Evolutionary conservation across 768 basidiomycete species (phyloP), one percentile per base, ranked within the genome.

Genomic region (Pulveroboletus sp.): DNA sequence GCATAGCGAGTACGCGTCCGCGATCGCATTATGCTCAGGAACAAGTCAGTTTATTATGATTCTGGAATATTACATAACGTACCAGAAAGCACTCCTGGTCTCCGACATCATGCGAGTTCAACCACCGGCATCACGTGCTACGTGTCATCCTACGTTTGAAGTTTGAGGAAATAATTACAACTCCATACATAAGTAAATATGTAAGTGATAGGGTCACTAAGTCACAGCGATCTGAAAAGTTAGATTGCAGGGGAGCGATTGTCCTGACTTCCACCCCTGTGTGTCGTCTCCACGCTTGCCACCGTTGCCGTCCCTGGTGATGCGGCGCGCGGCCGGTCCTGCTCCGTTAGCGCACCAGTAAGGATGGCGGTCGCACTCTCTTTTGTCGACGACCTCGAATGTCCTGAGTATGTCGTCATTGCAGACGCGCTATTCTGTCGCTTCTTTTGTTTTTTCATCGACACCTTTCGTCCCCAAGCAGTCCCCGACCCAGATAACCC

Each of bases 361-460:
- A 2, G 27, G 4, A 14, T 23, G 17, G 21, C 14, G 2, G 38
- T 40, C 34, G 10, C 24, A 12, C 37, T 50, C 40, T 43, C 50
- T 35, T 4, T 25, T 10, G 47, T 49, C 1, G 53, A 51, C 11
- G 44, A 19, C 47, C 21, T 20, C 17, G 51, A 65, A 34, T 25
- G 40, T 7, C 16, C 49, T 17, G 61, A 61, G 43, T 8, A 20
- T 19, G 33, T 40, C 12, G 51, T 55, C 12, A 11, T 23, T 27
- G 34, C 53, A 5, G 65, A 53, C 7, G 7, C 6, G 16, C 49
- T 58, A 2, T 24, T 23, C 14, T 48, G 25, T 7, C 25, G 47
- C 10, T 20, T 47, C 42, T 36, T 41, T 2, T 45, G 13, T 23
- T 44, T 49, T 32, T 24, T 55, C 19, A 14, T 31, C 20, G 57